Evolutionary conservation across 352 stramenopile genomes (phyloP).

Genomic region (Phytophthora agathidicida): DNA sequence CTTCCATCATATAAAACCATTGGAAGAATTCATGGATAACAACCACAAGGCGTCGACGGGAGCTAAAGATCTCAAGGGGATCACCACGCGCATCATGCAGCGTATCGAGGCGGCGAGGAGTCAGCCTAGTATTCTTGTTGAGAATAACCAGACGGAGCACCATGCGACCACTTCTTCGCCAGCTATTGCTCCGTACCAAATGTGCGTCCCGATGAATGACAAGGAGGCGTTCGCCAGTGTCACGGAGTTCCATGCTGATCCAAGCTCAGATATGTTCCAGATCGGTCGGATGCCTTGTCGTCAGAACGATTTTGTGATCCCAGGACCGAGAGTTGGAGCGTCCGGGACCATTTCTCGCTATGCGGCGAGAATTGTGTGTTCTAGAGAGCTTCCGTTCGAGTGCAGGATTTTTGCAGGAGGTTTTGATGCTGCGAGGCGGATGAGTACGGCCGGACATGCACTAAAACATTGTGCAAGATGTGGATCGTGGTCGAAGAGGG

Average conservation of each 20-base stretch:
- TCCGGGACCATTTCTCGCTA: slow-evolving; percentile 83
- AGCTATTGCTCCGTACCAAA: slow-evolving; percentile 37
- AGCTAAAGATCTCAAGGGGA: slow-evolving; percentile 51
- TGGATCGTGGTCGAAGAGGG: slow-evolving; percentile 55
- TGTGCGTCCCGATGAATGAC: slow-evolving; percentile 81
- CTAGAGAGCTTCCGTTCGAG: slow-evolving; percentile 61
- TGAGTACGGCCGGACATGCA: slow-evolving; percentile 67
- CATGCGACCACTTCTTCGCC: neutral
- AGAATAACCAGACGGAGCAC: slow-evolving; percentile 21
- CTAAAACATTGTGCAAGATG: slow-evolving; percentile 68
- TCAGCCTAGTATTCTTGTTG: neutral
- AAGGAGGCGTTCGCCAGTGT: slow-evolving; percentile 57
- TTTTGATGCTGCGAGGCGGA: slow-evolving; percentile 60
- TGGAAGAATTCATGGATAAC: slow-evolving; percentile 1
- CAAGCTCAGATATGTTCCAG: slow-evolving; percentile 74
- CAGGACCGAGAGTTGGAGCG: slow-evolving; percentile 68
- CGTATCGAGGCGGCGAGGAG: slow-evolving; percentile 39
- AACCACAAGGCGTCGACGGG: slow-evolving; percentile 8
- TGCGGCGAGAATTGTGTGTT: slow-evolving; percentile 68
- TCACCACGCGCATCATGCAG: slow-evolving; percentile 65
- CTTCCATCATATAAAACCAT: slow-evolving; percentile 65
- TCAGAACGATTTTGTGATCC: slow-evolving; percentile 83
- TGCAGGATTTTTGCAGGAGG: slow-evolving; percentile 72
- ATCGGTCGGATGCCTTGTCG: slow-evolving; percentile 78
- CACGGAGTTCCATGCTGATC: slow-evolving; percentile 65